Evolutionary conservation across 306 rosid genomes (phyloP).

Genomic region (Lathyrus tuberosus): DNA sequence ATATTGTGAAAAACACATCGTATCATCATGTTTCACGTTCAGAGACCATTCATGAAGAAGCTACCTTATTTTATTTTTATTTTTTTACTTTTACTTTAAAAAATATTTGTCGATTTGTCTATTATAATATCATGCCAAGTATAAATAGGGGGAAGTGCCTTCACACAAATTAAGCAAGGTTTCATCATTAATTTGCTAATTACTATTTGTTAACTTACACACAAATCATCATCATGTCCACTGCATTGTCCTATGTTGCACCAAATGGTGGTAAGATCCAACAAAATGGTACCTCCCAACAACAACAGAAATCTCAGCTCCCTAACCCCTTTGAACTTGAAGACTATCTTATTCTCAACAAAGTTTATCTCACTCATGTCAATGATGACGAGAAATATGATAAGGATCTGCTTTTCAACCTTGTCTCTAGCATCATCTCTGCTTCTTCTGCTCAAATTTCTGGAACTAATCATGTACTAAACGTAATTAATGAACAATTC

Average conservation of each 20-base stretch:
- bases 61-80: neutral
- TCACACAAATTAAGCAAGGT: neutral
- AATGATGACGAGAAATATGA: constrained; percentile 21
- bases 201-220: neutral
- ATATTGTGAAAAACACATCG: neutral
- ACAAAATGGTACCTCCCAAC: constrained; percentile 10
- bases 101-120: no score
- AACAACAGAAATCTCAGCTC: constrained; percentile 29
- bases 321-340: constrained; percentile 32
- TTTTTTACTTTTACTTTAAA: neutral
- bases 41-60: constrained; percentile 5
- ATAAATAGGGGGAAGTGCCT: neutral
- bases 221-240: constrained; percentile 16
- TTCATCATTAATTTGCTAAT: neutral
- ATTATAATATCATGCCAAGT: neutral
- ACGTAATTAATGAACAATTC: neutral
- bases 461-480: neutral
- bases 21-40: constrained; percentile 29
- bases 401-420: constrained; percentile 10
- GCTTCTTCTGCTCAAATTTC: constrained; percentile 27
- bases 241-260: neutral
- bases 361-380: constrained; percentile 36
- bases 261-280: neutral
- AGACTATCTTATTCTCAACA: constrained; percentile 16
- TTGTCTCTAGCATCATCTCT: constrained; percentile 15